Conservation (phyloP, 1,284 basidiomycete species). For the Sphaerobolus stellatus region DNA sequence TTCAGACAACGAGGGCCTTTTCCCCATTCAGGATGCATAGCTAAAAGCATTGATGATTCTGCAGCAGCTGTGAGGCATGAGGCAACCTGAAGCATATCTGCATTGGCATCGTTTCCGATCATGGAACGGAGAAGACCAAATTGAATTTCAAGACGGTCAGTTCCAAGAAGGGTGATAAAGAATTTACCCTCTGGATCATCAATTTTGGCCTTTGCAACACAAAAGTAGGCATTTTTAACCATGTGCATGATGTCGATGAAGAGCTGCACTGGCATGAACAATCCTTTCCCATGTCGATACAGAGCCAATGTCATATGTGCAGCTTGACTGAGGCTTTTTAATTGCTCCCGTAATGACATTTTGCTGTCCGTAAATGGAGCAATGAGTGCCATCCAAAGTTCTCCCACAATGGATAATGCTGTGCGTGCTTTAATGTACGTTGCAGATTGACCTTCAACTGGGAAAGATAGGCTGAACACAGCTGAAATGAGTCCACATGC, state of each 20-base stretch:
- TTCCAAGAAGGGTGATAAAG: slow-evolving; percentile 37
- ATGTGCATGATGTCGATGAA: neutral
- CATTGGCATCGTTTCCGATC: slow-evolving; percentile 22
- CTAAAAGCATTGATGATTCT: slow-evolving; percentile 18
- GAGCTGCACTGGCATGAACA: neutral
- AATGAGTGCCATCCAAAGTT: slow-evolving; percentile 26
- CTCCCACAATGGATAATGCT: slow-evolving; percentile 15
- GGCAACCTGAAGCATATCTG: slow-evolving; percentile 21
- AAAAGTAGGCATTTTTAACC: slow-evolving; percentile 22
- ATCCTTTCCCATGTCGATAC: slow-evolving; percentile 12
- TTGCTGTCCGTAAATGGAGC: slow-evolving; percentile 34
- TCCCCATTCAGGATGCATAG: slow-evolving; percentile 21
- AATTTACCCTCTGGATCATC: slow-evolving; percentile 32
- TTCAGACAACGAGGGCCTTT: neutral
- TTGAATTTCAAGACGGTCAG: slow-evolving; percentile 34
- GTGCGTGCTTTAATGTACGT: neutral
- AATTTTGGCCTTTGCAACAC: slow-evolving; percentile 37
- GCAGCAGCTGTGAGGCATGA: slow-evolving; percentile 13
- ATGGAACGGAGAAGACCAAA: slow-evolving; percentile 30
- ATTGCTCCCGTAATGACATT: slow-evolving; percentile 34
- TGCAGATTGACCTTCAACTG: neutral
- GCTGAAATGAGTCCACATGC: slow-evolving; percentile 26
- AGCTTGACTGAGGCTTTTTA: slow-evolving; percentile 34
- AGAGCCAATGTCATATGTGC: slow-evolving; percentile 31
- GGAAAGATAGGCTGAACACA: slow-evolving; percentile 26